phyloP scores from a whole-genome alignment of 2,329 filamentous ascomycete genomes.

The Emmonsiellopsis sp. region DNA sequence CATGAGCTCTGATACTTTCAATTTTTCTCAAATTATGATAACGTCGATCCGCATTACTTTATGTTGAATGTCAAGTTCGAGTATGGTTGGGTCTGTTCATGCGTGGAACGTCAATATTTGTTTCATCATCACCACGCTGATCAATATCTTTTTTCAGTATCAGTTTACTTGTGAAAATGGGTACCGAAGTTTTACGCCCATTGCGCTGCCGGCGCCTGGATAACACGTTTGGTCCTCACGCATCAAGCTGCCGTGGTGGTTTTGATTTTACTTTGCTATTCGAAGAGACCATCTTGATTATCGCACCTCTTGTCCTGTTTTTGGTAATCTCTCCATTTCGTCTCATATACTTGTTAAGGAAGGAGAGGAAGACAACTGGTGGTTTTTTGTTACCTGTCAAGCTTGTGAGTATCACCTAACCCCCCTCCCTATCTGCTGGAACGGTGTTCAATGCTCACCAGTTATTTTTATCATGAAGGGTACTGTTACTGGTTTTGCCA shows the following conservation, averaged over 20 bases:
- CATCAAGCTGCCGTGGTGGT: not conserved
- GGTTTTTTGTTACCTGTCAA: not conserved
- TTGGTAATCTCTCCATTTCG: conserved; percentile 13
- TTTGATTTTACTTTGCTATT: conserved; percentile 26
- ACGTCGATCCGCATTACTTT: too few relatives aligned
- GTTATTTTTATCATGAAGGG: conserved; percentile 14
- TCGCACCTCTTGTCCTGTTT: conserved; percentile 14
- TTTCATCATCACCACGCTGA: not conserved
- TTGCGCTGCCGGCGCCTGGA: not conserved
- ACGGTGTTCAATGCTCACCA: not conserved
- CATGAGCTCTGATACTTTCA: too few relatives aligned
- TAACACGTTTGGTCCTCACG: not conserved
- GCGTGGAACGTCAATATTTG: not conserved
- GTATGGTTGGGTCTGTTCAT: too few relatives aligned
- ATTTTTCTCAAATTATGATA: too few relatives aligned
- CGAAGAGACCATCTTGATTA: conserved; percentile 21
- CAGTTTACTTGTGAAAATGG: not conserved
- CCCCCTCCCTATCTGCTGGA: not conserved
- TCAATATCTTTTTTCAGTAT: too few relatives aligned
- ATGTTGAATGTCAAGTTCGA: too few relatives aligned
- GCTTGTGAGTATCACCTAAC: not conserved
- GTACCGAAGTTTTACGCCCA: not conserved
- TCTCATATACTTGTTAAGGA: conserved; percentile 12
- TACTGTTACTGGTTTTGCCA: conserved; percentile 22
- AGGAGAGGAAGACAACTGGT: not conserved